Base-by-base conservation (phyloP, 257 asterid species). In the Paraleonurus japonicus region DNA sequence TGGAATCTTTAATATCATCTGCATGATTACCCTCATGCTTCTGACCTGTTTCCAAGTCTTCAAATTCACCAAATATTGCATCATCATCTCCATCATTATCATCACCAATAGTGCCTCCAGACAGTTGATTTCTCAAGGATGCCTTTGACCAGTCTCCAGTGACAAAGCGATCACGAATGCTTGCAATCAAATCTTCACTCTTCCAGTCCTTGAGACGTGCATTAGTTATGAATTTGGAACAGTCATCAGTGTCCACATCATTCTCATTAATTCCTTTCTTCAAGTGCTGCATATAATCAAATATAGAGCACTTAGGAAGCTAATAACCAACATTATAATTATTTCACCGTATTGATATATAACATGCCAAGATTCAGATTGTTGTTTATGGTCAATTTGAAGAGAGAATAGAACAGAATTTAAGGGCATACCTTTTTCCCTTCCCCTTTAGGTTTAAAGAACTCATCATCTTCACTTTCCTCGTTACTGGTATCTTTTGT, bases 31-130 rank as follows among this genome's bases (percentile, higher is more conserved):
- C 76, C 83, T 81, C 85, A 79, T 71, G 83, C 81, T 83, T 89
- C 77, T 88, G 81, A 73, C 98, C 99, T 6, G 97, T 89, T 87
- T 95, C 99, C 83, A 95, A 69, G 82, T 95, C 99, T 83, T 92
- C 98, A 81, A 95, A 92, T 53, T 89, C 97, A 68, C 95, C 99
- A 78, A 84, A 80, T 57, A 80, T 85, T 48, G 64, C 81, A 57
- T 78, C 93, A 48, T 76, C 86, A 26, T 43, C 51, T 83, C 70
- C 83, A 28, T 60, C 86, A 72, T 69, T 83, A 65, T 53, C 48
- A 71, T 60, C 80, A 72, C 79, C 88, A 70, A 55, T 16, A 16
- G 76, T 69, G 67, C 71, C 90, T 30, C 72, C 84, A 7, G 83
- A 57, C 60, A 66, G 74, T 74, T 79, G 76, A 72, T 92, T 94